Evolutionary conservation across 306 rosid species (phyloP).

Genomic region (Bauhinia variegata): DNA sequence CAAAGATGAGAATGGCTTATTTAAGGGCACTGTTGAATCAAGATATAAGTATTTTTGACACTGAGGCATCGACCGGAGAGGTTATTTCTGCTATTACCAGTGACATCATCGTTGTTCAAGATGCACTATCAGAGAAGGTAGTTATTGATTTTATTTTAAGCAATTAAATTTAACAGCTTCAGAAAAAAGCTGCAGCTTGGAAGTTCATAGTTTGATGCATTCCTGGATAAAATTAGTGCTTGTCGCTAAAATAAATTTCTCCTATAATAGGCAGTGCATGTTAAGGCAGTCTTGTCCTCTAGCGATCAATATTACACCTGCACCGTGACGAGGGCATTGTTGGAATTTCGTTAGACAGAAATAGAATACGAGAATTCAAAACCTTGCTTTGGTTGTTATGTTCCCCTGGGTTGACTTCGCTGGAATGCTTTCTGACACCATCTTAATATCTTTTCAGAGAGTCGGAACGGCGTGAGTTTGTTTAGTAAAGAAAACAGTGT

Average conservation of each 20-base stretch:
- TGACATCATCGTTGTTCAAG: constrained; percentile 88
- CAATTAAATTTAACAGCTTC: not conserved
- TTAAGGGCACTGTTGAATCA: constrained; percentile 82
- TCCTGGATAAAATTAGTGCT: not conserved
- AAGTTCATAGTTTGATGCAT: not conserved
- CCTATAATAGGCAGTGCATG: not conserved
- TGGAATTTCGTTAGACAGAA: too few relatives aligned
- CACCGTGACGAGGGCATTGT: too few relatives aligned
- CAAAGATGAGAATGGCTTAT: constrained; percentile 97
- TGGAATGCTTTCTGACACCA: constrained; percentile 31
- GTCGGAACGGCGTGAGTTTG: not conserved
- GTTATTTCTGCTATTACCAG: constrained; percentile 88
- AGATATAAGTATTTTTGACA: constrained; percentile 89
- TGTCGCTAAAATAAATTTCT: too few relatives aligned
- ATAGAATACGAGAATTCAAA: too few relatives aligned
- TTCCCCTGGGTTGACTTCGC: not conserved
- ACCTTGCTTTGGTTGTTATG: not conserved
- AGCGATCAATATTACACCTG: not conserved
- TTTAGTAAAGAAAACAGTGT: not conserved
- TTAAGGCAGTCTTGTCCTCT: not conserved
- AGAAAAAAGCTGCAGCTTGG: not conserved
- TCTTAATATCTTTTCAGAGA: not conserved
- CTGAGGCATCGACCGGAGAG: constrained; percentile 90
- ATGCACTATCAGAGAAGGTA: constrained; percentile 94
- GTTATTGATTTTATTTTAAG: not conserved